Conservation (phyloP, 352 stramenopile species). For the Globisporangium recalcitrans region DNA sequence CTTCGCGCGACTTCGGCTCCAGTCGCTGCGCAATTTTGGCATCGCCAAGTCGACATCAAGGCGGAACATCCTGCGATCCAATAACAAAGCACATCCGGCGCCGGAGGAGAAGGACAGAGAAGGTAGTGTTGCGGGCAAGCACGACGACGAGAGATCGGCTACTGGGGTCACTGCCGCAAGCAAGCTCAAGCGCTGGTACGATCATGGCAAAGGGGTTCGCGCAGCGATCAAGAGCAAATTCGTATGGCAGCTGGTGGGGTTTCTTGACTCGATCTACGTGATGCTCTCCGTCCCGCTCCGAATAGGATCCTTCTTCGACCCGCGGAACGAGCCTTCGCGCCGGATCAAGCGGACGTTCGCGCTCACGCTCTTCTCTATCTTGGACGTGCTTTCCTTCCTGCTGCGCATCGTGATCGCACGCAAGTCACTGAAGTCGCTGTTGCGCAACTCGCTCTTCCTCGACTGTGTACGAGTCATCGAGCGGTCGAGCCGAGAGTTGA, state of each 20-base stretch:
- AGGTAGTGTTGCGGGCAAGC: not conserved
- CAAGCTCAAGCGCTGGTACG: not conserved
- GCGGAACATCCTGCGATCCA: slow-evolving; percentile 1
- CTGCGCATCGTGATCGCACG: slow-evolving; percentile 5
- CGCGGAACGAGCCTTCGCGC: slow-evolving; percentile 18
- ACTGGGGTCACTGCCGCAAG: not conserved
- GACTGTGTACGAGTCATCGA: slow-evolving; percentile 1
- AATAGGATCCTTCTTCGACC: slow-evolving; percentile 41
- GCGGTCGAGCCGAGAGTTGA: slow-evolving; percentile 7
- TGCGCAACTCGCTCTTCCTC: slow-evolving; percentile 4
- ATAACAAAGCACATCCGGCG: not conserved
- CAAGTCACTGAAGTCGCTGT: not conserved
- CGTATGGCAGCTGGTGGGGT: slow-evolving; percentile 1
- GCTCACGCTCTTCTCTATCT: slow-evolving; percentile 22
- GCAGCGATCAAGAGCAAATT: not conserved
- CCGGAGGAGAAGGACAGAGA: not conserved
- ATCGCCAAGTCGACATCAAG: slow-evolving; percentile 3
- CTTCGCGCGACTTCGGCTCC: slow-evolving; percentile 11
- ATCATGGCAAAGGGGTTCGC: not conserved
- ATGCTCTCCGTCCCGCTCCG: slow-evolving; percentile 27
- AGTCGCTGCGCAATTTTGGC: slow-evolving; percentile 9
- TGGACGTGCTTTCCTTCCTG: slow-evolving; percentile 19
- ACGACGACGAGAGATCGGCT: not conserved
- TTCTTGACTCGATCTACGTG: slow-evolving; percentile 30
- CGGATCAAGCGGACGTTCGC: slow-evolving; percentile 16